Conservation (phyloP, 345 rosid genomes). For the Eucalyptus brandiana region DNA sequence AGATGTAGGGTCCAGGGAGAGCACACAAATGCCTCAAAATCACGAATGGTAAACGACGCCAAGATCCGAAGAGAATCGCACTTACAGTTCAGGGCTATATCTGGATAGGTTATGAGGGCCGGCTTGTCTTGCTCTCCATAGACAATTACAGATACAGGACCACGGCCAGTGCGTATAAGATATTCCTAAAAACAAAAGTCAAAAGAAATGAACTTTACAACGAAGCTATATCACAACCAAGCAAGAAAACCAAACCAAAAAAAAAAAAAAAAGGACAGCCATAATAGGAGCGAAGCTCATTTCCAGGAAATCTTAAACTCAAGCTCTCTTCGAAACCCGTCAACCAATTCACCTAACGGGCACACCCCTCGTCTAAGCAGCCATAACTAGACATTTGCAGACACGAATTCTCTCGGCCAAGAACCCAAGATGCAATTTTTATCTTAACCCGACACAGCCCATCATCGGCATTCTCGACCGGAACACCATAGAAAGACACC, state of each 20-base stretch:
- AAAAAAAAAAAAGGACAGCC: background rate
- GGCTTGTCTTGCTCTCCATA: slow-evolving; percentile 84
- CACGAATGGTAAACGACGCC: background rate
- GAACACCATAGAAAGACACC: background rate
- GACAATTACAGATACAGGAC: slow-evolving; percentile 79
- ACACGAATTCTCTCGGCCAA: background rate
- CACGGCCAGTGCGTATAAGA: slow-evolving; percentile 53
- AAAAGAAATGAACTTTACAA: background rate
- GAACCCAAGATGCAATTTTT: background rate
- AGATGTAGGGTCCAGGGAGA: background rate
- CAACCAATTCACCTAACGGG: background rate
- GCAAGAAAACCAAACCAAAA: background rate
- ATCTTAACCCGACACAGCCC: background rate
- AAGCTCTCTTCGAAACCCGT: background rate
- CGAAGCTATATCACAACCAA: background rate
- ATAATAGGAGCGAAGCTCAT: background rate
- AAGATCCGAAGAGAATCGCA: background rate
- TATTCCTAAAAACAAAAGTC: slow-evolving; percentile 45
- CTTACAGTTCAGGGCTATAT: slow-evolving; percentile 79
- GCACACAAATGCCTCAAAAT: background rate
- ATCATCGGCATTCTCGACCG: background rate
- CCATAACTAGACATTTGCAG: background rate
- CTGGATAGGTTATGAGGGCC: slow-evolving; percentile 82
- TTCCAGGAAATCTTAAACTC: background rate
- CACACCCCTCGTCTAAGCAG: background rate